Conservation (phyloP, 2,329 filamentous ascomycete genomes). For the Apiospora malaysiana region DNA sequence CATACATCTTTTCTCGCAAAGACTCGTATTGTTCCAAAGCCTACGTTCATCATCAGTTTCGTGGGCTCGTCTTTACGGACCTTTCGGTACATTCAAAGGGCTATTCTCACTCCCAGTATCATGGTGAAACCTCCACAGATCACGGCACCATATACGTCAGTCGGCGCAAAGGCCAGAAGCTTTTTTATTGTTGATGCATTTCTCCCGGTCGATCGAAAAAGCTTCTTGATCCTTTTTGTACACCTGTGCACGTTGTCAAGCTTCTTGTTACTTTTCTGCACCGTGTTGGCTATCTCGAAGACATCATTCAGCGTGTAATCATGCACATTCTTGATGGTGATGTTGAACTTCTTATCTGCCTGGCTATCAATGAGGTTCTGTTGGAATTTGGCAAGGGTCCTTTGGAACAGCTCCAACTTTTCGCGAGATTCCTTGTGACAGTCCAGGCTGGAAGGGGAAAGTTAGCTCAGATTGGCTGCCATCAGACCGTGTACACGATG, state of each 20-base stretch:
- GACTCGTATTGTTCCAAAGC: neutral
- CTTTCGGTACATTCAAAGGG: too few species aligned
- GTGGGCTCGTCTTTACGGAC: too few species aligned
- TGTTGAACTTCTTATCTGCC: conserved; percentile 26
- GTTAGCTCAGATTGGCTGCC: too few species aligned
- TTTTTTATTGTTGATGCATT: conserved; percentile 27
- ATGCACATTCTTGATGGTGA: conserved; percentile 26
- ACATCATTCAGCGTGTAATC: conserved; percentile 29
- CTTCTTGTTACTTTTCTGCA: conserved; percentile 26
- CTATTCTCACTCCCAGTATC: conserved; percentile 27
- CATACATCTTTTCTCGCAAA: conserved; percentile 27
- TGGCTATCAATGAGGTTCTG: conserved; percentile 28
- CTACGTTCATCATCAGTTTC: conserved; percentile 30
- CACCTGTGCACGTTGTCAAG: conserved; percentile 25
- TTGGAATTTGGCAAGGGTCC: conserved; percentile 26
- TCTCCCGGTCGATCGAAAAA: conserved; percentile 24
- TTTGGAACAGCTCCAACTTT: conserved; percentile 25
- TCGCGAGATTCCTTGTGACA: conserved; percentile 28
- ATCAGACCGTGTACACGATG: too few species aligned
- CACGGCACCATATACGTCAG: conserved; percentile 27
- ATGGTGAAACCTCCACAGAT: conserved; percentile 31
- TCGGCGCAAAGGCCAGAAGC: conserved; percentile 28
- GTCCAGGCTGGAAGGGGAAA: conserved; percentile 15
- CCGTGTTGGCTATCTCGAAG: conserved; percentile 25
- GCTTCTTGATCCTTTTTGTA: conserved; percentile 26